phyloP scores from a whole-genome alignment of 495 filamentous ascomycete species.

The Xylaria grammica region DNA sequence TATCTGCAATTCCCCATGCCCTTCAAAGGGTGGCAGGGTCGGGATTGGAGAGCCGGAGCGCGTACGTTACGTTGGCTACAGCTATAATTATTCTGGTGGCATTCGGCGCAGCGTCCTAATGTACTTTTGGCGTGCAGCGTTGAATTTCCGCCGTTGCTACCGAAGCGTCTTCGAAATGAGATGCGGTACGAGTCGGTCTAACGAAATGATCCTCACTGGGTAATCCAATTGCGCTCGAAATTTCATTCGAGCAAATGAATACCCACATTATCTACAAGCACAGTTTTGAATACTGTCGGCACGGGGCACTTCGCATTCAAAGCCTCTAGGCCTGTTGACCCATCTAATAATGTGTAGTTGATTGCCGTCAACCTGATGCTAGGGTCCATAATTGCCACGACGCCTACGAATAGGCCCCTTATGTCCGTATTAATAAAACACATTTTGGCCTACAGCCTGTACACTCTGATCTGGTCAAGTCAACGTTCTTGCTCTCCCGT shows the following conservation, averaged over 20 bases:
- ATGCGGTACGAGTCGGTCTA: neutral
- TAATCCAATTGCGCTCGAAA: neutral
- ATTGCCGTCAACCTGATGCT: neutral
- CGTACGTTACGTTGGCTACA: neutral
- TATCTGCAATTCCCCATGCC: neutral
- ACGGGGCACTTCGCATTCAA: conserved; percentile 1
- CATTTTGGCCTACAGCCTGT: neutral
- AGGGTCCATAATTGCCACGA: neutral
- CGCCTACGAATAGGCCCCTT: neutral
- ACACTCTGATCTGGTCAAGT: neutral
- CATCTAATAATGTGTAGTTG: neutral
- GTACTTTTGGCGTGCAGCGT: conserved; percentile 9
- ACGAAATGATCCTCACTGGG: conserved; percentile 7
- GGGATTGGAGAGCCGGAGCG: conserved; percentile 3
- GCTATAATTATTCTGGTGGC: conserved; percentile 12
- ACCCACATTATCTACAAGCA: neutral
- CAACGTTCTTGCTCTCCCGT: neutral
- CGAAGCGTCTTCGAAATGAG: neutral
- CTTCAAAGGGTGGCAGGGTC: conserved; percentile 1
- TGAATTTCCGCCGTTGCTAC: neutral
- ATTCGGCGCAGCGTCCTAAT: conserved; percentile 7
- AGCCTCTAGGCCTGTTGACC: neutral
- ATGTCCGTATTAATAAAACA: neutral
- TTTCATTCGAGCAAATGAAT: conserved; percentile 1
- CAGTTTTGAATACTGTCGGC: neutral